Conservation (phyloP, 768 basidiomycete species). For the Boletus huronensis region DNA sequence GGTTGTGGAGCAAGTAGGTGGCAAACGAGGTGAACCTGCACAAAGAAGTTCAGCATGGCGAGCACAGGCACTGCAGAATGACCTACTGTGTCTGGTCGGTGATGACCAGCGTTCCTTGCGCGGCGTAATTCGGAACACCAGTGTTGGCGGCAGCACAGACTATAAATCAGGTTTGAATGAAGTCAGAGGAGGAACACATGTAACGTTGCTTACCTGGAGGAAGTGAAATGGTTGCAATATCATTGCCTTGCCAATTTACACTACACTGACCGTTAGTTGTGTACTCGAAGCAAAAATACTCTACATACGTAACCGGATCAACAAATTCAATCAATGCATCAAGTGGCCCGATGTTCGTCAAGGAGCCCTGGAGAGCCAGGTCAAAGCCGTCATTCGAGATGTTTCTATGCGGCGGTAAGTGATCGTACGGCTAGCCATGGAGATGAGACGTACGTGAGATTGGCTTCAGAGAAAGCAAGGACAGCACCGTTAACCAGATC, state of each 20-base stretch:
- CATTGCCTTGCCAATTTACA: conserved; percentile 58
- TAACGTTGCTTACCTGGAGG: conserved; percentile 43
- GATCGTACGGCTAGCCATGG: conserved; percentile 37
- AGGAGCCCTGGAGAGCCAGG: conserved; percentile 53
- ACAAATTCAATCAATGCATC: conserved; percentile 66
- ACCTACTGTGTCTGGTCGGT: conserved; percentile 48
- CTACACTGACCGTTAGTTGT: conserved; percentile 28
- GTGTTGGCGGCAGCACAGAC: conserved; percentile 66
- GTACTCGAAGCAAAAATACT: not conserved
- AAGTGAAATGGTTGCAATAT: conserved; percentile 64
- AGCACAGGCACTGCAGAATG: not conserved
- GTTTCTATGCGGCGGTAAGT: conserved; percentile 49
- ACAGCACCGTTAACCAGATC: conserved; percentile 55
- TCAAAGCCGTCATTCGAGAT: conserved; percentile 62
- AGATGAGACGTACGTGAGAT: conserved; percentile 45
- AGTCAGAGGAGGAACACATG: not conserved
- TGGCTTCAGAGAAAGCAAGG: conserved; percentile 53
- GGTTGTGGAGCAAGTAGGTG: conserved; percentile 60
- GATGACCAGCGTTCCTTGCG: conserved; percentile 53
- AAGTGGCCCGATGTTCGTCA: conserved; percentile 62
- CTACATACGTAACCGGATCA: conserved; percentile 54
- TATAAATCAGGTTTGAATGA: conserved; percentile 18
- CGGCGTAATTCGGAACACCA: conserved; percentile 61
- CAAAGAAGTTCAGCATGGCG: not conserved
- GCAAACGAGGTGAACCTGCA: conserved; percentile 62